Base-by-base conservation (phyloP, 345 rosid genomes). In the Eutrema heterophyllum region DNA sequence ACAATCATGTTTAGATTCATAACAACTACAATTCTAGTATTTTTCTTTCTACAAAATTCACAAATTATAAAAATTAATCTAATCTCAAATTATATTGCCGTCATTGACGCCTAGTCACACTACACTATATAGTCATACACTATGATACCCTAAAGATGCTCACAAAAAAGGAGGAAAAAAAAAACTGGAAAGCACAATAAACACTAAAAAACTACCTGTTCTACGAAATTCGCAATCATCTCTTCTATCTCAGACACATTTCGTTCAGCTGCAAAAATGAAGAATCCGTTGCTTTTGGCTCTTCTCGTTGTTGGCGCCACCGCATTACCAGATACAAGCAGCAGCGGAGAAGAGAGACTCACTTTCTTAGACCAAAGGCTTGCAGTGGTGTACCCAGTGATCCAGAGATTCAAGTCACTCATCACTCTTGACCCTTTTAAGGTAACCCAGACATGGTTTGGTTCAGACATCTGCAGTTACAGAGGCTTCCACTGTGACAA, bases 401-500 rank as follows among this genome's bases (percentile, higher is more conserved):
- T 93, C 81, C 98, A 93, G 52, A 81, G 80, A 1, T 90, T 93
- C 77, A 90, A 85, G 82, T 90, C 89, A 57, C 64, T 63, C 35
- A 84, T 90, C 72, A 81, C 91, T 24, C 87, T 84, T 0, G 97
- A 93, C 71, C 97, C 92, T 26, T 83, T 85, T 7, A 79, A 83
- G 38, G 78, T 93, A 79, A 86, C 97, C 6, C 75, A 78, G 16
- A 83, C 97, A 6, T 91, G 97, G 98, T 70, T 33, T 0, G 97
- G 97, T 54, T 76, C 91, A 13, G 87, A 93, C 66, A 77, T 93
- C 29, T 89, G 98, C 78, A 89, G 52, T 27, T 90, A 93, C 79
- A 84, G 61, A 81, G 98, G 97, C 21, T 93, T 93, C 77, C 83
- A 78, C 83, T 89, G 98, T 67, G 93, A 88, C 63, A 78, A 62